These are phyloP conservation scores for Trichoderma orchidacearum DNA, from an alignment of 495 filamentous ascomycete species.

Conservation along the genomic window DNA sequence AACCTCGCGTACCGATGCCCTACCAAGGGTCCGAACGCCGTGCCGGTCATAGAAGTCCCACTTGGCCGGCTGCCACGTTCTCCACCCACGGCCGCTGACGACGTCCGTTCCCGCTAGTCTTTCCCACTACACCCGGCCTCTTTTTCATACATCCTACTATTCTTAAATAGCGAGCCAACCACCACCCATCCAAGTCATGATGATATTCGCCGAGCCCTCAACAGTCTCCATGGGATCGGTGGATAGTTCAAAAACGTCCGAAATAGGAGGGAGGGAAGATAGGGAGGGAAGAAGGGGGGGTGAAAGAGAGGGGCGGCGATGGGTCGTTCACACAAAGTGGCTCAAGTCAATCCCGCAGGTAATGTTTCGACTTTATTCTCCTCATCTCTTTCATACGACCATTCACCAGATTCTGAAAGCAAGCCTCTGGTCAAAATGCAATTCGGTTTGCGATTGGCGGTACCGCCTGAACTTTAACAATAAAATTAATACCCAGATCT, in stretches of 20 bases:
- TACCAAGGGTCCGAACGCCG: not conserved
- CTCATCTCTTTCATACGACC: too few species aligned
- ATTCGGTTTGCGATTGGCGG: not conserved
- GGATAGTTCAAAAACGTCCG: too few species aligned
- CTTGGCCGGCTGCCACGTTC: not conserved
- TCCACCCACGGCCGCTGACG: not conserved
- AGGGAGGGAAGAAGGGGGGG: too few species aligned
- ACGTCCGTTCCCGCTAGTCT: not conserved
- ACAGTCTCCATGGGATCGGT: too few species aligned
- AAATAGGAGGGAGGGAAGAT: too few species aligned
- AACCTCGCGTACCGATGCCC: not conserved
- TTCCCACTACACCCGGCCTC: not conserved
- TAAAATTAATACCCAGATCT: not conserved
- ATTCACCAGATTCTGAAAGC: not conserved
- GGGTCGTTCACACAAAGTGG: too few species aligned
- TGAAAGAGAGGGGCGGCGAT: too few species aligned
- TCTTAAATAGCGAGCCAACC: too few species aligned
- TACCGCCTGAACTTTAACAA: not conserved
- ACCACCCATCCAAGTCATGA: too few species aligned
- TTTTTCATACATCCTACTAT: not conserved
- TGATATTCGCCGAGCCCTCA: too few species aligned
- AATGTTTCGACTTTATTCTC: too few species aligned
- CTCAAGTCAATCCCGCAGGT: too few species aligned
- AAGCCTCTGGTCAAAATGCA: not conserved
- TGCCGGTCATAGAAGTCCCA: not conserved